These are phyloP conservation scores for Globisporangium nunn DNA, from an alignment of 352 stramenopile species.

Conservation along the genomic window DNA sequence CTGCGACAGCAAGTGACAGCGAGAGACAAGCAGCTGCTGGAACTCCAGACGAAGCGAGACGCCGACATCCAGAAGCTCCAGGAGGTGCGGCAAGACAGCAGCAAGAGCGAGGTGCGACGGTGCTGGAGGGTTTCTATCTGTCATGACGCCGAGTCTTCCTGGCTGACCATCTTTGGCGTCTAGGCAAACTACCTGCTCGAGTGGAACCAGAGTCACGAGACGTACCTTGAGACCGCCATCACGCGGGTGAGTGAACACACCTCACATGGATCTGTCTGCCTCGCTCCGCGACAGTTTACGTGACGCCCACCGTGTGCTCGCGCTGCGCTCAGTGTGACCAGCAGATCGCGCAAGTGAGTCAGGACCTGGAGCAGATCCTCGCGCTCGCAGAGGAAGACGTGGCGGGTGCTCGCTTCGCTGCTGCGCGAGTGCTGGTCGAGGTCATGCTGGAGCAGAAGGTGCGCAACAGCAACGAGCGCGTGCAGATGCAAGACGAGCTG, in stretches of 20 bases:
- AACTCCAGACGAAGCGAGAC: constrained; percentile 1
- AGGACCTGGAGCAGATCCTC: constrained; percentile 42
- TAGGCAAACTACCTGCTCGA: constrained; percentile 14
- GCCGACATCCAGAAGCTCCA: constrained; percentile 6
- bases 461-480: constrained; percentile 30
- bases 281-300: neutral
- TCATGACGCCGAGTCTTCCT: too few species aligned
- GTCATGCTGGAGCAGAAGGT: constrained; percentile 58
- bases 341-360: constrained; percentile 28
- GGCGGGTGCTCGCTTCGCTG: constrained; percentile 35
- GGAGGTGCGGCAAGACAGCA: constrained; percentile 8
- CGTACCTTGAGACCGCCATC: constrained; percentile 29
- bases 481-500: constrained; percentile 25
- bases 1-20: constrained; percentile 16
- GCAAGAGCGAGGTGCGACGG: constrained; percentile 17
- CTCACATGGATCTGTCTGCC: too few species aligned
- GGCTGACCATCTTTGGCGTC: neutral
- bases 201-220: constrained; percentile 23
- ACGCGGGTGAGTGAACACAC: constrained; percentile 5
- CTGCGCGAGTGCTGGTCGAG: constrained; percentile 50
- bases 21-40: constrained; percentile 18
- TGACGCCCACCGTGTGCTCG: neutral
- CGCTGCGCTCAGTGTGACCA: constrained; percentile 33
- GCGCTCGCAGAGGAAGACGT: constrained; percentile 33
- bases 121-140: neutral